phyloP scores from a whole-genome alignment of 192 early-diverging fungal species.

The Endogone sp. region DNA sequence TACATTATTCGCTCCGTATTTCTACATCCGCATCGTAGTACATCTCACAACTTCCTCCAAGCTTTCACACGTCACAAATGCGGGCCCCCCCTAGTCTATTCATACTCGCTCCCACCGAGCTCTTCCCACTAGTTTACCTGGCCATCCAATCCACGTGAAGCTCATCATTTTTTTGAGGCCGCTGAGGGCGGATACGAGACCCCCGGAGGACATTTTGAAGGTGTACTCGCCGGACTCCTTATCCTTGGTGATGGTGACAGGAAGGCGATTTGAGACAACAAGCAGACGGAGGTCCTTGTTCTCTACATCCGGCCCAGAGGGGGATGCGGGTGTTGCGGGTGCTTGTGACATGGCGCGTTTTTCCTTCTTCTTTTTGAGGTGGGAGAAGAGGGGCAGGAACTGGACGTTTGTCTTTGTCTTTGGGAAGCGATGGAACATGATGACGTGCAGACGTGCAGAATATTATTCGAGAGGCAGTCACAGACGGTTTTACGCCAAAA shows the following conservation, averaged over 20 bases:
- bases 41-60: too few relatives aligned
- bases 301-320: conserved; percentile 2
- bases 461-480: too few relatives aligned
- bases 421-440: background rate
- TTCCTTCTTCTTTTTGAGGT: background rate
- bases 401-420: background rate
- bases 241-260: conserved; percentile 82
- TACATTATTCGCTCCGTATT: too few relatives aligned
- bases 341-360: conserved; percentile 2
- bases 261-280: conserved; percentile 95
- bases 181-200: conserved; percentile 90
- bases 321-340: background rate
- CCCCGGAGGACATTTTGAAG: conserved; percentile 89
- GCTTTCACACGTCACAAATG: too few relatives aligned
- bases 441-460: background rate
- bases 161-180: conserved; percentile 93
- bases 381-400: background rate
- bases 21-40: too few relatives aligned
- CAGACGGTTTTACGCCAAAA: too few relatives aligned
- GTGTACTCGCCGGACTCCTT: conserved; percentile 36
- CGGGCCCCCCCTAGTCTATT: too few relatives aligned
- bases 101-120: too few relatives aligned
- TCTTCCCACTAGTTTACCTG: conserved; percentile 49
- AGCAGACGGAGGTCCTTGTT: conserved; percentile 58
- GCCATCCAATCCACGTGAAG: conserved; percentile 99